Evolutionary conservation across 371 early-diverging fungal genomes (phyloP).

Genomic region (Apophysomyces variabilis): DNA sequence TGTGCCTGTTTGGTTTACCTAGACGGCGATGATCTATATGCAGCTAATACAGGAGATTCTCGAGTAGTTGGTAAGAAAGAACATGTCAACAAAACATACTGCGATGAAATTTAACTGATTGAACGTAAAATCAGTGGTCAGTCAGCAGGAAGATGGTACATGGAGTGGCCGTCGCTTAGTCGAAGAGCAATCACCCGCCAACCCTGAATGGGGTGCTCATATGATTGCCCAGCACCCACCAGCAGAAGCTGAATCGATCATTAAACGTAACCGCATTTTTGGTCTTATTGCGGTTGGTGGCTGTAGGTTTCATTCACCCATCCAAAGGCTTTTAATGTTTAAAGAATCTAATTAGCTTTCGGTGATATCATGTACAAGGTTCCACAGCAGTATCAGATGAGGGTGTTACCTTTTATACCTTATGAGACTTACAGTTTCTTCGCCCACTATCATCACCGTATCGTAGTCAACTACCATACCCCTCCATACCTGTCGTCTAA

Average conservation of each 20-base stretch:
- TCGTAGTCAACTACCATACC: constrained; percentile 71
- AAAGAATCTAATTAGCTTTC: constrained; percentile 60
- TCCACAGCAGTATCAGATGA: constrained; percentile 65
- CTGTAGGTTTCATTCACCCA: constrained; percentile 35
- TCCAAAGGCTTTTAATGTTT: constrained; percentile 4
- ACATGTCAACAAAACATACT: neutral
- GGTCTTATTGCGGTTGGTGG: constrained; percentile 58
- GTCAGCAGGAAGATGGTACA: constrained; percentile 49
- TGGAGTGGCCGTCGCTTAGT: constrained; percentile 54
- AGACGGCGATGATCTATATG: constrained; percentile 72
- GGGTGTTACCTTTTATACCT: constrained; percentile 51
- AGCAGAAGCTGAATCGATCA: constrained; percentile 38
- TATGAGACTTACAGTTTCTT: constrained; percentile 63
- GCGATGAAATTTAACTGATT: neutral
- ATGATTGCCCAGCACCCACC: constrained; percentile 52
- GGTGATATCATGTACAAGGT: constrained; percentile 88
- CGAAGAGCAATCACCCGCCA: constrained; percentile 53
- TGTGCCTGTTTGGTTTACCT: constrained; percentile 81
- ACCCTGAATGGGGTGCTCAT: constrained; percentile 44
- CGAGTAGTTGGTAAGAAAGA: constrained; percentile 62
- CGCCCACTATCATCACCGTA: constrained; percentile 65
- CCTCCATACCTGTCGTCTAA: constrained; percentile 95
- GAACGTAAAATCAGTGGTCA: constrained; percentile 31
- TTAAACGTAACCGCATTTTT: constrained; percentile 49
- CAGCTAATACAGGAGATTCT: constrained; percentile 82